Evolutionary conservation across 1,284 basidiomycete species (phyloP).

Genomic region (Microbotryomycetes sp.): DNA sequence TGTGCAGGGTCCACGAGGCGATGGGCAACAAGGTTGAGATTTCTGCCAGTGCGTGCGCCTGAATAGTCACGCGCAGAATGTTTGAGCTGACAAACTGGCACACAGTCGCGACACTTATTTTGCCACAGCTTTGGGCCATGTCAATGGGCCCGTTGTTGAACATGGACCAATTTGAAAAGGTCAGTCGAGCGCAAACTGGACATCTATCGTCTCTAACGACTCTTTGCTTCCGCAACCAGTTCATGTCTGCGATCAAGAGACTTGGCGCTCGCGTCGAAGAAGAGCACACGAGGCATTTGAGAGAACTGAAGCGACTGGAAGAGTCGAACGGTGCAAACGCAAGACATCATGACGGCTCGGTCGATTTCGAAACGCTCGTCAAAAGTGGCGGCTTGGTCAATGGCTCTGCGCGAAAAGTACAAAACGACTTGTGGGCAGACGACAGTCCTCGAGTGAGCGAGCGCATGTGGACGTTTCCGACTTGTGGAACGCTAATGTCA

Average conservation of each 20-base stretch:
- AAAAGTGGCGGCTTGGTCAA: conserved; percentile 19
- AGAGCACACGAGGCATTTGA: conserved; percentile 74
- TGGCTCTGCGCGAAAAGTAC: conserved; percentile 11
- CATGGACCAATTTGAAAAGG: conserved; percentile 70
- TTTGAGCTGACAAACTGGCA: not conserved
- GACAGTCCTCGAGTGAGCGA: conserved; percentile 22
- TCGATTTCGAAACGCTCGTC: conserved; percentile 38
- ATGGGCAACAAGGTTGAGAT: conserved; percentile 94
- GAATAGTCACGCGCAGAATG: not conserved
- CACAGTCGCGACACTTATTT: conserved; percentile 70
- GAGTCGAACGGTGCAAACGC: conserved; percentile 43
- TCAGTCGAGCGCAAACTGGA: conserved; percentile 71
- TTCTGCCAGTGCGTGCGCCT: conserved; percentile 56
- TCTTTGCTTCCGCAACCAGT: conserved; percentile 2
- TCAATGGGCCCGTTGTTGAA: conserved; percentile 90
- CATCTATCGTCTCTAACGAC: conserved; percentile 37
- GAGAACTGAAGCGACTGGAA: conserved; percentile 72
- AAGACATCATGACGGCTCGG: conserved; percentile 34
- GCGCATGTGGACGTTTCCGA: too few relatives aligned
- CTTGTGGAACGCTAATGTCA: too few relatives aligned
- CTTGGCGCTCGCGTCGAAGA: conserved; percentile 68
- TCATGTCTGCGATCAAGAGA: conserved; percentile 42
- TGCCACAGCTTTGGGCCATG: conserved; percentile 93
- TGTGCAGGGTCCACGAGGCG: conserved; percentile 68
- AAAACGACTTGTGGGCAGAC: conserved; percentile 31